Base-by-base conservation (phyloP, 768 basidiomycete species). In the Hydnomerulius pinastri region DNA sequence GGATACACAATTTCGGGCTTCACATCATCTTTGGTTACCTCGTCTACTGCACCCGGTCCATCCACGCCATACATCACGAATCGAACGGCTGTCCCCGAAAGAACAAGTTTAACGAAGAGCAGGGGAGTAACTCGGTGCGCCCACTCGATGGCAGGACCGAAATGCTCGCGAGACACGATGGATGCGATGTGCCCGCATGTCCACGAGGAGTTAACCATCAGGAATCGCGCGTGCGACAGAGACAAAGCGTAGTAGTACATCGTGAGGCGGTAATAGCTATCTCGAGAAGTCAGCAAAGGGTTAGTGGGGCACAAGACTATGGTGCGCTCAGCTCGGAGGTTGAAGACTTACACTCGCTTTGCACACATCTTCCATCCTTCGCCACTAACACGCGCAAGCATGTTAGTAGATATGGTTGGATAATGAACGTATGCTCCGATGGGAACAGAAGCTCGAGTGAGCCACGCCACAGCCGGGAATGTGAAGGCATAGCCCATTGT, bases 401-500 rank as follows among this genome's bases (percentile, higher is more conserved):
- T 98, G 57, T 93, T 86, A 7, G 87, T 88, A 63, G 91, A 93
- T 64, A 99, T 96, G 6, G 91, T 97, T 1, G 97, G 97, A 63
- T 97, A 99, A 68, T 99, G 97, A 9, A 93, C 83, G 60, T 98
- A 99, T 24, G 93, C 89, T 8, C 89, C 93, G 20, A 96, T 78
- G 2, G 90, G 85, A 33, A 92, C 77, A 13, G 74, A 64, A 13
- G 81, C 77, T 39, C 57, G 57, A 17, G 67, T 67, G 2, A 96
- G 61, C 44, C 82, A 69, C 1, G 80, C 70, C 7, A 94, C 85
- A 25, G 89, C 72, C 15, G 87, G 92, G 67, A 91, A 93, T 2
- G 92, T 92, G 64, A 98, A 98, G 0, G 94, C 93, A 59, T 94
- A 97, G 24, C 97, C 97, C 95, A 98, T 98, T 0, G 94, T 92